phyloP scores from a whole-genome alignment of 306 rosid species.

The Rubus parviflorus region DNA sequence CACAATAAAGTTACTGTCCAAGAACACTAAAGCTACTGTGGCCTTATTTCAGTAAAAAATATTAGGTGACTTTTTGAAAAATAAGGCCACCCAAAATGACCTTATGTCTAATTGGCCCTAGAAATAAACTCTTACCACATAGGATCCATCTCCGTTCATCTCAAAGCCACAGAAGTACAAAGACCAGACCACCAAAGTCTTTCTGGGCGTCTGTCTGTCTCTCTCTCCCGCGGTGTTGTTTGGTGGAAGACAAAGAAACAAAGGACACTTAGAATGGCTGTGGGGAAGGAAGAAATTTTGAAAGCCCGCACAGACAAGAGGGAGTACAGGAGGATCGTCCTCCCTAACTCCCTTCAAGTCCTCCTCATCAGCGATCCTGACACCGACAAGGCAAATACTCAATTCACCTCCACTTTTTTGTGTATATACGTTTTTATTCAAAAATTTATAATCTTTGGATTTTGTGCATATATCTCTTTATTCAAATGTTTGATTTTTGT shows the following conservation, averaged over 20 bases:
- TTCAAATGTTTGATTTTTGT: background rate
- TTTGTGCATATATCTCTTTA: background rate
- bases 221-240: background rate
- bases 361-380: conserved; percentile 85
- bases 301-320: conserved; percentile 77
- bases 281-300: conserved; percentile 60
- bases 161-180: no score
- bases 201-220: no score
- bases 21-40: no score
- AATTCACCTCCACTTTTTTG: background rate
- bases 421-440: conserved; percentile 1
- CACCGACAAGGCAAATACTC: conserved; percentile 68
- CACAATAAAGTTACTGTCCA: no score
- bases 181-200: background rate
- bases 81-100: no score
- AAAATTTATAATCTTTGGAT: background rate
- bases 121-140: no score
- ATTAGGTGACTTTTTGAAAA: no score
- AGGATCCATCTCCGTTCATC: no score
- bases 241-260: background rate
- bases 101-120: no score
- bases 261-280: conserved; percentile 40
- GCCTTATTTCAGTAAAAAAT: no score
- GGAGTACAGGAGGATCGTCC: conserved; percentile 71
- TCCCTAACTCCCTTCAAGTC: conserved; percentile 65